These are phyloP conservation scores for Torulaspora microellipsoides DNA, from an alignment of 805 yeast genomes.

Conservation along the genomic window DNA sequence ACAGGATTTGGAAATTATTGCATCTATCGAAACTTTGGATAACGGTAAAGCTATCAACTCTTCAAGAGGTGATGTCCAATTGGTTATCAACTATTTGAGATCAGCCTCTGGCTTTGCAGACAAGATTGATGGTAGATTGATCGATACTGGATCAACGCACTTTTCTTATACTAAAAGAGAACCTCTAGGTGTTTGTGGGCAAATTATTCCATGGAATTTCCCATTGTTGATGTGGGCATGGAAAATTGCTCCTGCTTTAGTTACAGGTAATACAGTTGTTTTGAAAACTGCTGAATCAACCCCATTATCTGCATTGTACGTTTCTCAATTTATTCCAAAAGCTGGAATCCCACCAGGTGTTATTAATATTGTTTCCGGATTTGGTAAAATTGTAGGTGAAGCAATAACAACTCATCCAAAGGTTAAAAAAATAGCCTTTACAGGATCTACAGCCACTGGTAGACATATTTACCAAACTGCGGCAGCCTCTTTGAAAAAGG, in stretches of 20 bases:
- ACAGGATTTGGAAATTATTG: slow-evolving; percentile 62
- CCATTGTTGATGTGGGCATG: slow-evolving; percentile 91
- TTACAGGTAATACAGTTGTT: slow-evolving; percentile 84
- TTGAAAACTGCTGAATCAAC: slow-evolving; percentile 90
- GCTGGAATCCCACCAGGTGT: slow-evolving; percentile 94
- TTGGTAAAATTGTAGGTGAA: slow-evolving; percentile 79
- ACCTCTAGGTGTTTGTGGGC: slow-evolving; percentile 94
- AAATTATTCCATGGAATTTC: slow-evolving; percentile 96
- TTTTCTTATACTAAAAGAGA: slow-evolving; percentile 79
- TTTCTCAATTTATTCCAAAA: slow-evolving; percentile 62
- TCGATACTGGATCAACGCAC: slow-evolving; percentile 70
- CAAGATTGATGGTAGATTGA: slow-evolving; percentile 69
- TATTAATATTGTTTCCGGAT: slow-evolving; percentile 80
- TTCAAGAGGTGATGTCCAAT: slow-evolving; percentile 70
- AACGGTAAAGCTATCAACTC: slow-evolving; percentile 78
- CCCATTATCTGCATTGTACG: slow-evolving; percentile 80
- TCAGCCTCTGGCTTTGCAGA: slow-evolving; percentile 92
- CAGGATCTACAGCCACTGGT: slow-evolving; percentile 93
- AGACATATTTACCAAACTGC: slow-evolving; percentile 75
- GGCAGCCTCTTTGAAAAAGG: slow-evolving; percentile 79
- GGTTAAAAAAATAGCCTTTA: slow-evolving; percentile 87
- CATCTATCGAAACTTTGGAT: slow-evolving; percentile 80
- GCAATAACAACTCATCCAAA: slow-evolving; percentile 73
- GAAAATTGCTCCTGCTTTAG: slow-evolving; percentile 92
- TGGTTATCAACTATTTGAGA: slow-evolving; percentile 65